Percentiles rank a stretch among this genome's conserved stretches.
Evolutionary conservation across 768 basidiomycete genomes (phyloP).

Genomic region (Strobilomyces confusus): DNA sequence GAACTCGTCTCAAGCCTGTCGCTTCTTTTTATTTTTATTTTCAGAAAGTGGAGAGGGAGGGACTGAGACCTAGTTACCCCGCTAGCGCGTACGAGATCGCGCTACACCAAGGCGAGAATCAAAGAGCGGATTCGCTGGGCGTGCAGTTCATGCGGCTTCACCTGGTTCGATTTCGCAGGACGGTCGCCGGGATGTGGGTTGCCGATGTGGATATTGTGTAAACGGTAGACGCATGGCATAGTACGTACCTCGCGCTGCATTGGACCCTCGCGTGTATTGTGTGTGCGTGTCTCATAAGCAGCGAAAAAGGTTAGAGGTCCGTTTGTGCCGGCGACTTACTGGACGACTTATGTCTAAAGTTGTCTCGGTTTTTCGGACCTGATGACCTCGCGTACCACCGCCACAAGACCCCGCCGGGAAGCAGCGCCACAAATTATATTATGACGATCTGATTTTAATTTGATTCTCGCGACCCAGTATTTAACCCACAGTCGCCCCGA

Average conservation of each 20-base stretch:
- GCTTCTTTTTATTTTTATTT: neutral
- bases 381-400: conserved; percentile 1
- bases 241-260: too few species aligned
- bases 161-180: conserved; percentile 3
- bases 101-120: conserved; percentile 2
- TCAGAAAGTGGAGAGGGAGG: neutral
- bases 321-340: neutral
- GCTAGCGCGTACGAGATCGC: conserved; percentile 5
- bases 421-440: neutral
- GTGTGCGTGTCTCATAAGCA: neutral
- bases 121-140: neutral
- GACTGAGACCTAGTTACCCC: neutral
- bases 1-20: too few species aligned
- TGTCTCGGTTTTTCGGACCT: neutral
- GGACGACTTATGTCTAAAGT: neutral
- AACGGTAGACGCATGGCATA: too few species aligned
- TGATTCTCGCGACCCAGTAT: neutral
- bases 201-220: conserved; percentile 13
- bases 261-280: neutral
- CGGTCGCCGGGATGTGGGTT: neutral
- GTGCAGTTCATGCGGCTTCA: conserved; percentile 7
- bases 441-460: neutral
- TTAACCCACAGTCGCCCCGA: neutral
- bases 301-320: neutral
- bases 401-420: neutral